phyloP scores from a whole-genome alignment of 345 rosid genomes.

The Lumnitzera littorea region DNA sequence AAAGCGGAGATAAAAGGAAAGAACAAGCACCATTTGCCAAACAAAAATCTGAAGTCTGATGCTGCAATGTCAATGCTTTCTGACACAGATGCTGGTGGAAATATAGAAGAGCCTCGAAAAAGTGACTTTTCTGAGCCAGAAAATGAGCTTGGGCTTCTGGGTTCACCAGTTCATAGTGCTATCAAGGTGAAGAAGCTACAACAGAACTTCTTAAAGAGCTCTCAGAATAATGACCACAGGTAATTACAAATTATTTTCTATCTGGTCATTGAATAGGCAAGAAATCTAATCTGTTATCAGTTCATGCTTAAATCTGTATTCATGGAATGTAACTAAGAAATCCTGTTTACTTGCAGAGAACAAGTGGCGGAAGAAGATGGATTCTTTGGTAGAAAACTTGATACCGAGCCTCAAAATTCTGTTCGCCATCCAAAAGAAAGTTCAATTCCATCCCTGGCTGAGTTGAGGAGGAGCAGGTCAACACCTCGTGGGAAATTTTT shows the following conservation, averaged over 20 bases:
- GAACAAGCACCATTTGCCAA: constrained; percentile 54
- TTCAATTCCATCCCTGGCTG: constrained; percentile 35
- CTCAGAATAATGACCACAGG: constrained; percentile 60
- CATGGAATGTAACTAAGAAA: too few species aligned
- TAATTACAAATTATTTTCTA: constrained; percentile 5
- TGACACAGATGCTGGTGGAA: constrained; percentile 34
- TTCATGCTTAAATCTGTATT: too few species aligned
- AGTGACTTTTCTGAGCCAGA: constrained; percentile 71
- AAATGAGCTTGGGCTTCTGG: constrained; percentile 37
- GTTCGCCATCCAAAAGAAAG: constrained; percentile 36
- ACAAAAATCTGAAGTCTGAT: constrained; percentile 44
- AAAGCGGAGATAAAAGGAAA: constrained; percentile 55
- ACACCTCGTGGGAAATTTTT: constrained; percentile 60
- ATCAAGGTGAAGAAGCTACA: constrained; percentile 43
- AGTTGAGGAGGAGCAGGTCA: constrained; percentile 67
- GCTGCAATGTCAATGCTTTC: constrained; percentile 38
- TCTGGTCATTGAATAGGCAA: neutral
- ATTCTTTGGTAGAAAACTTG: constrained; percentile 28
- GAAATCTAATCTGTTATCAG: constrained; percentile 3
- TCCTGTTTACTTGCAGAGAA: constrained; percentile 31
- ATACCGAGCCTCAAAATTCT: constrained; percentile 32
- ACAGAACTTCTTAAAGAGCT: constrained; percentile 41
- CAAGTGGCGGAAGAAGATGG: constrained; percentile 34
- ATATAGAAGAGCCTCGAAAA: constrained; percentile 48
- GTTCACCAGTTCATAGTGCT: constrained; percentile 27